phyloP scores from a whole-genome alignment of 257 asterid genomes.

The Nicotiana obtusifolia region DNA sequence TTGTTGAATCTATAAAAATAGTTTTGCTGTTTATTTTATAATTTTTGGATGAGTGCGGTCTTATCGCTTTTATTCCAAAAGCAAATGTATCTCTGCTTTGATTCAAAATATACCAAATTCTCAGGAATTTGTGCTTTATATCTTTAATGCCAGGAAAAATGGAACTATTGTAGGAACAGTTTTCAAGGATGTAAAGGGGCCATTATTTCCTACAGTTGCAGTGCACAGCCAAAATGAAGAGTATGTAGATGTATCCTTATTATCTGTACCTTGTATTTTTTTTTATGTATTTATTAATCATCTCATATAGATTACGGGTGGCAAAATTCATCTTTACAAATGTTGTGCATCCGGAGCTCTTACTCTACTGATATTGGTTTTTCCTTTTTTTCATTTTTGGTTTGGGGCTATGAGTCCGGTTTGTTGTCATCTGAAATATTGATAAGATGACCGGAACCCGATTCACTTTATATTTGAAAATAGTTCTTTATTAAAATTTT shows the following conservation, averaged over 20 bases:
- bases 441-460: neutral
- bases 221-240: slow-evolving; percentile 97
- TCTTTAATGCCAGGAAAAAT: slow-evolving; percentile 62
- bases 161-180: slow-evolving; percentile 72
- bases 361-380: neutral
- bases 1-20: neutral
- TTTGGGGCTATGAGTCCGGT: neutral
- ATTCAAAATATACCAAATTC: neutral
- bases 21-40: neutral
- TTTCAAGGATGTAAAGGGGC: slow-evolving; percentile 77
- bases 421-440: neutral
- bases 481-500: neutral
- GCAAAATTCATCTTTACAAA: neutral
- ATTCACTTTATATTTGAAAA: neutral
- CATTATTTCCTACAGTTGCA: slow-evolving; percentile 80
- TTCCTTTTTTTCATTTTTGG: neutral
- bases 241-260: slow-evolving; percentile 41
- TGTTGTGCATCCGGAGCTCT: neutral
- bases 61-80: neutral
- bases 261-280: neutral
- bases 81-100: neutral
- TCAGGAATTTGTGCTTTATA: slow-evolving; percentile 15
- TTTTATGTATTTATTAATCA: neutral
- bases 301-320: neutral
- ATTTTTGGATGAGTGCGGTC: neutral